Percentiles rank a stretch among this genome's conserved stretches.
These are phyloP conservation scores for Penicillium sp. DNA, from an alignment of 2,329 filamentous ascomycete species.

Conservation along the genomic window DNA sequence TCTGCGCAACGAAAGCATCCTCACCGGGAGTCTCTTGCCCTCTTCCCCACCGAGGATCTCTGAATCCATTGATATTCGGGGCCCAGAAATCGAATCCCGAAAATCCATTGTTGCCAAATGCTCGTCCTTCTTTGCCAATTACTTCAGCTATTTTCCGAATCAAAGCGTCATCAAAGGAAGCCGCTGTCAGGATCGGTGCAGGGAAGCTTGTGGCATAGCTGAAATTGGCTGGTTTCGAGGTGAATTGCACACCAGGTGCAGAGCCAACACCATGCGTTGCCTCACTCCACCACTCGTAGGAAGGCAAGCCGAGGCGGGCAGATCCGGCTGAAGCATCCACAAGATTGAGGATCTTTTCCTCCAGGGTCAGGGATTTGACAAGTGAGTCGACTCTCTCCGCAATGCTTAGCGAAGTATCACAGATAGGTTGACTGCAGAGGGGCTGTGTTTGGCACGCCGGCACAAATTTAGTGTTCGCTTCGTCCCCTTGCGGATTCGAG, in stretches of 20 bases:
- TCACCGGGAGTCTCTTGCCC: conserved; percentile 65
- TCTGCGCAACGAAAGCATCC: conserved; percentile 48
- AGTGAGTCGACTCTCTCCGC: conserved; percentile 3
- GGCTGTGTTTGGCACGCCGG: conserved; percentile 4
- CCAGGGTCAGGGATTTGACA: conserved; percentile 50
- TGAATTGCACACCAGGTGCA: conserved; percentile 58
- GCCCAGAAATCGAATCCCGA: conserved; percentile 49
- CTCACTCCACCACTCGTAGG: conserved; percentile 68
- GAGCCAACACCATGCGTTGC: conserved; percentile 65
- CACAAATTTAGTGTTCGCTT: neutral
- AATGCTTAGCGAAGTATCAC: conserved; percentile 2
- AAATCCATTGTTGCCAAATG: conserved; percentile 64
- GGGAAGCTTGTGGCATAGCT: conserved; percentile 68
- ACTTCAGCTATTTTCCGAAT: conserved; percentile 40
- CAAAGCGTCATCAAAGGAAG: conserved; percentile 64
- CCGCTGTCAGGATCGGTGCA: conserved; percentile 64
- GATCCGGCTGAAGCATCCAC: conserved; percentile 25
- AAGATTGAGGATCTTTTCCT: conserved; percentile 61
- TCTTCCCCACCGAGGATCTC: conserved; percentile 66
- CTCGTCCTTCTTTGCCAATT: conserved; percentile 63
- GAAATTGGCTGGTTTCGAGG: conserved; percentile 52
- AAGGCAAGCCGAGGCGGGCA: conserved; percentile 56
- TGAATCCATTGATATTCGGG: conserved; percentile 69
- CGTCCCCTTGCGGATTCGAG: neutral
- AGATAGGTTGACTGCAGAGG: neutral